phyloP scores from a whole-genome alignment of 2,329 filamentous ascomycete genomes.

The Passalora sequoiae region DNA sequence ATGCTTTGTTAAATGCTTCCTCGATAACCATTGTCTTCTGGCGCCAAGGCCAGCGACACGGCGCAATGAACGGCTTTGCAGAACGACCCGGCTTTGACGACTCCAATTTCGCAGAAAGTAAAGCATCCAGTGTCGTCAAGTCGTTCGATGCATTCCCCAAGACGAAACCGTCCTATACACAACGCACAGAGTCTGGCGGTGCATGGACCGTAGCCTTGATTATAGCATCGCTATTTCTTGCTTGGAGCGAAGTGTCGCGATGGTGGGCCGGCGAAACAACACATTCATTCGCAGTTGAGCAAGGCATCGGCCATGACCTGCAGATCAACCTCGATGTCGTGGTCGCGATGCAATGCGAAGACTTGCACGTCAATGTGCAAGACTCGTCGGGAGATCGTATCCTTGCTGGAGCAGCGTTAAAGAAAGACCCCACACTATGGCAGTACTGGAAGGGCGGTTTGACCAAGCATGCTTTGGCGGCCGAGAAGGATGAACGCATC shows the following conservation, averaged over 20 bases:
- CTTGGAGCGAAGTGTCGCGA: conserved; percentile 68
- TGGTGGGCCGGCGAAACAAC: conserved; percentile 83
- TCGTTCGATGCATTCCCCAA: conserved; percentile 98
- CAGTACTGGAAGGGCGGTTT: conserved; percentile 72
- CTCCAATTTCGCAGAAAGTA: conserved; percentile 66
- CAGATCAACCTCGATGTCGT: conserved; percentile 97
- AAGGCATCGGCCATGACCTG: conserved; percentile 77
- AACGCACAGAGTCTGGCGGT: conserved; percentile 76
- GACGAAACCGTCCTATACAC: conserved; percentile 88
- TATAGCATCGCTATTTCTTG: conserved; percentile 66
- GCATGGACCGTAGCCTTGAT: conserved; percentile 88
- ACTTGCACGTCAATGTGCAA: conserved; percentile 95
- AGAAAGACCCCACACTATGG: conserved; percentile 76
- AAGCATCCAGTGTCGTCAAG: conserved; percentile 56
- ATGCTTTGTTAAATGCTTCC: conserved; percentile 13
- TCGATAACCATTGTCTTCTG: conserved; percentile 9
- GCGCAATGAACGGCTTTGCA: conserved; percentile 71
- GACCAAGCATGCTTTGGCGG: conserved; percentile 55
- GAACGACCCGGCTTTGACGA: conserved; percentile 68
- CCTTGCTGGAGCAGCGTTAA: conserved; percentile 68
- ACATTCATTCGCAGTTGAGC: conserved; percentile 90
- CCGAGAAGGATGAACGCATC: conserved; percentile 54
- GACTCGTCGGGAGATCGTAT: conserved; percentile 91
- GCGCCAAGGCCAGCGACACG: not conserved
- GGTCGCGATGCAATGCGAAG: conserved; percentile 76